phyloP scores from a whole-genome alignment of 139 green algal genomes.

The Micractinium sp. region DNA sequence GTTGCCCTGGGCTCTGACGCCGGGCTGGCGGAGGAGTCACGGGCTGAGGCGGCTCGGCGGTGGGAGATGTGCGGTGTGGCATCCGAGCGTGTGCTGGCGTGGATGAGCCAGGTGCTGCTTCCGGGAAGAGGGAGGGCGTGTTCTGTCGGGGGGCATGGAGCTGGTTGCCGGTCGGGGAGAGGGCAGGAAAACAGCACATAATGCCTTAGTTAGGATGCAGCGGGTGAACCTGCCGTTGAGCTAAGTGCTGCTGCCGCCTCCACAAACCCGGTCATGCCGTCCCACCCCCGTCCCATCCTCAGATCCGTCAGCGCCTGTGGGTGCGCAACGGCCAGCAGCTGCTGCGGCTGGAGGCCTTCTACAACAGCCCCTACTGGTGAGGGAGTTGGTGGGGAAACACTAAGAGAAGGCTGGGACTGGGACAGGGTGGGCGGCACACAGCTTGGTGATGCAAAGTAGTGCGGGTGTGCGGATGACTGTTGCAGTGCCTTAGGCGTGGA shows the following conservation, averaged over 20 bases:
- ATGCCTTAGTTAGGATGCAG: background rate
- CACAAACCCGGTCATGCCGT: background rate
- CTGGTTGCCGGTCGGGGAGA: too few relatives aligned
- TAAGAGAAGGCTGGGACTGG: background rate
- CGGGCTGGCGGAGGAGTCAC: background rate
- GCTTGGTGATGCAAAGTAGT: too few relatives aligned
- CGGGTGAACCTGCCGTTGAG: background rate
- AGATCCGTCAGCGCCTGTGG: slow-evolving; percentile 47
- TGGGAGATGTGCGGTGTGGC: slow-evolving; percentile 19
- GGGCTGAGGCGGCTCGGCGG: background rate
- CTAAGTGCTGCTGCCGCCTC: background rate
- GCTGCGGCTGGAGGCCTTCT: slow-evolving; percentile 33
- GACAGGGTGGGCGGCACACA: background rate
- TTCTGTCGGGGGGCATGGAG: background rate
- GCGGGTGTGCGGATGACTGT: too few relatives aligned
- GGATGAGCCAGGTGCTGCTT: slow-evolving; percentile 34
- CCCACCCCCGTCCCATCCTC: background rate
- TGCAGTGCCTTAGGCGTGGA: too few relatives aligned
- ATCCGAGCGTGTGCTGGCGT: slow-evolving; percentile 15
- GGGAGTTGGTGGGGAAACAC: background rate
- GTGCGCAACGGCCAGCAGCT: slow-evolving; percentile 57
- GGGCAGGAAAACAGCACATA: background rate
- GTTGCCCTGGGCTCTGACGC: background rate
- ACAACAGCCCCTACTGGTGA: slow-evolving; percentile 41
- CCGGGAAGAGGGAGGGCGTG: background rate